Percentiles rank a stretch among this genome's conserved stretches.
These are phyloP conservation scores for Extremus antarcticus DNA, from an alignment of 495 filamentous ascomycete genomes.

Conservation along the genomic window DNA sequence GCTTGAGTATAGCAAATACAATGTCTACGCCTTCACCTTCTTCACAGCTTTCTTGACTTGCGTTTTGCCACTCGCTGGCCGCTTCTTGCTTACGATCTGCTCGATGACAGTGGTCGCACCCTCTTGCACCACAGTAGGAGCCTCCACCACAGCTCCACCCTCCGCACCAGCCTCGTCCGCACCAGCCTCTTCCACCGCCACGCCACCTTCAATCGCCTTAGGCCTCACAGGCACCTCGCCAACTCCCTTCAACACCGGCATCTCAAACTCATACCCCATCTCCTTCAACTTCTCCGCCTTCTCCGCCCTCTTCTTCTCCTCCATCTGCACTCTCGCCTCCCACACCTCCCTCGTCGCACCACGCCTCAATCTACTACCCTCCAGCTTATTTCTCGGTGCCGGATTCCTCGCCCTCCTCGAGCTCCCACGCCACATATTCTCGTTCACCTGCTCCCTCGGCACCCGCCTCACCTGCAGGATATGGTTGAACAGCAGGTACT, in stretches of 20 bases:
- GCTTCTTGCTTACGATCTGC: constrained; percentile 24
- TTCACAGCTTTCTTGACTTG: constrained; percentile 17
- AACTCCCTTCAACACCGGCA: constrained; percentile 59
- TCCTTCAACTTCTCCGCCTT: constrained; percentile 66
- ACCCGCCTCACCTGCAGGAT: constrained; percentile 78
- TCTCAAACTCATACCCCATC: constrained; percentile 75
- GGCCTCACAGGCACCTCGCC: constrained; percentile 38
- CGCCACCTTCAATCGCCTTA: constrained; percentile 24
- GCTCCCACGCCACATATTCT: constrained; percentile 72
- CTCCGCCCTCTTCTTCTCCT: constrained; percentile 53
- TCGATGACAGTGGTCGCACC: background rate
- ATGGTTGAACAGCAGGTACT: constrained; percentile 89
- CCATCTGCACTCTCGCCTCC: constrained; percentile 57
- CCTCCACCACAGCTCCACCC: constrained; percentile 4
- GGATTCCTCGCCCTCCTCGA: constrained; percentile 72
- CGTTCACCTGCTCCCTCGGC: constrained; percentile 63
- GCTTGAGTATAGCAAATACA: background rate
- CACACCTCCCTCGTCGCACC: constrained; percentile 62
- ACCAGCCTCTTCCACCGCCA: constrained; percentile 26
- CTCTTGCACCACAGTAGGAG: background rate
- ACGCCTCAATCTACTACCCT: constrained; percentile 58
- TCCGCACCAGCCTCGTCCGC: constrained; percentile 16
- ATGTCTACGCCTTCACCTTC: constrained; percentile 16
- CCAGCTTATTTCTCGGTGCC: constrained; percentile 74
- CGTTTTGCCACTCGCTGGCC: constrained; percentile 18